Percentiles rank a stretch among this genome's conserved stretches.
Conservation (phyloP, 1,284 basidiomycete species). For the Phylloporus sp. region DNA sequence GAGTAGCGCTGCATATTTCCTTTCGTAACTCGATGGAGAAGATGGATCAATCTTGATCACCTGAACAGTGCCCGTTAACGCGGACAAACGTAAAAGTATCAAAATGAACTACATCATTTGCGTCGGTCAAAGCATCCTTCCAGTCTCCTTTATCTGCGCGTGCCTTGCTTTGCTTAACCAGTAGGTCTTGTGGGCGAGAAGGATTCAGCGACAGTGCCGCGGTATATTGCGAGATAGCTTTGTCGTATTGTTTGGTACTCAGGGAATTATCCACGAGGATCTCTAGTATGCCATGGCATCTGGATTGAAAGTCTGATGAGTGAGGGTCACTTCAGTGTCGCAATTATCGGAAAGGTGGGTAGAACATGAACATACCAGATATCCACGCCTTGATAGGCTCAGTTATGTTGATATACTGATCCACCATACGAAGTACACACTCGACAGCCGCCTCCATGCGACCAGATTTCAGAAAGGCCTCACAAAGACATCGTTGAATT, state of each 20-base stretch:
- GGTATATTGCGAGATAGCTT: background rate
- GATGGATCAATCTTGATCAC: background rate
- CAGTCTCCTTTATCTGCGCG: background rate
- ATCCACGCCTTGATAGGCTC: no score
- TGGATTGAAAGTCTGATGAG: background rate
- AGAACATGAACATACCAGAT: no score
- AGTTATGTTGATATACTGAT: no score
- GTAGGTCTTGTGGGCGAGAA: background rate
- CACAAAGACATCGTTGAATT: no score
- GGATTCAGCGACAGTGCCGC: slow-evolving; percentile 2
- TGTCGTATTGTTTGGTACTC: background rate
- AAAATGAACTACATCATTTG: background rate
- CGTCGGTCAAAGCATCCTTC: background rate
- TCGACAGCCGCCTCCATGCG: no score
- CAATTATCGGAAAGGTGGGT: no score
- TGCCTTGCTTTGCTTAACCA: slow-evolving; percentile 1
- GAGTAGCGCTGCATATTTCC: background rate
- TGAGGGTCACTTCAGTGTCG: no score
- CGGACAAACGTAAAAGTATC: background rate
- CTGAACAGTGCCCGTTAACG: background rate
- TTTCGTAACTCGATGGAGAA: background rate
- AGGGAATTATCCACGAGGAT: background rate
- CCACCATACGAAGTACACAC: no score
- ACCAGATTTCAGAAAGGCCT: no score
- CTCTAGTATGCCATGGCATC: background rate